Evolutionary conservation across 202 grass and related monocot genomes (phyloP), one percentile per base, ranked within the genome.

Genomic region (Dendrocalamus latiflorus): DNA sequence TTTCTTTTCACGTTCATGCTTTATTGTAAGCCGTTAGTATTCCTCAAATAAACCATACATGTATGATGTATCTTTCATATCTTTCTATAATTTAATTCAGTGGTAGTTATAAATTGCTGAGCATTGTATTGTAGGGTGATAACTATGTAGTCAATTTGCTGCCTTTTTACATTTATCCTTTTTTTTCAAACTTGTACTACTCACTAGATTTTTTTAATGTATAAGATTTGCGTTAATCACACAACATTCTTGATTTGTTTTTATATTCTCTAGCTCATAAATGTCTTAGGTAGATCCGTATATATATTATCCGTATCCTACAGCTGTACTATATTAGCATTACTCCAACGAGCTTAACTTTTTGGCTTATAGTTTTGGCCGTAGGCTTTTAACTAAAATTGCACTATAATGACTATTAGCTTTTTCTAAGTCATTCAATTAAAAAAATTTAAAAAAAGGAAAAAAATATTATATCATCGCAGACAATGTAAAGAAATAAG

Each of bases 361-460:
- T 13, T 43, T 0, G 3, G 3, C 30, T 33, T 33, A 33, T 33
- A 33, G 30, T 33, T 33, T 33, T 33, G 33, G 33, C 33, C 0
- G 33, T 33, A 0, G 33, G 33, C 4, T 33, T 33, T 33, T 33
- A 0, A 0, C 4, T 33, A 4, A 33, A 33, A 33, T 33, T 33
- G 0, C 4, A 33, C 4, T 33, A 0, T 33, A 33, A 0, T 0
- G 33, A 0, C 0, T 33, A 0, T 33, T 33, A 33, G 33, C 4
- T 0, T 33, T 33, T 33, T 33, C 33, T 4, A 0, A 33, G 0
- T 33, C 33, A 33, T 33, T 33, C 33, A 33, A 33, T 33, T 4
- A 33, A 33, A 33, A 33, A 4, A 33, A 4, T 33, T 33, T 4
- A 33, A 33, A 33, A 33, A 30, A 3, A 30, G 2, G 33, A 0